Conservation (phyloP, 108 stramenopile genomes). For the Asterionellopsis glacialis region DNA sequence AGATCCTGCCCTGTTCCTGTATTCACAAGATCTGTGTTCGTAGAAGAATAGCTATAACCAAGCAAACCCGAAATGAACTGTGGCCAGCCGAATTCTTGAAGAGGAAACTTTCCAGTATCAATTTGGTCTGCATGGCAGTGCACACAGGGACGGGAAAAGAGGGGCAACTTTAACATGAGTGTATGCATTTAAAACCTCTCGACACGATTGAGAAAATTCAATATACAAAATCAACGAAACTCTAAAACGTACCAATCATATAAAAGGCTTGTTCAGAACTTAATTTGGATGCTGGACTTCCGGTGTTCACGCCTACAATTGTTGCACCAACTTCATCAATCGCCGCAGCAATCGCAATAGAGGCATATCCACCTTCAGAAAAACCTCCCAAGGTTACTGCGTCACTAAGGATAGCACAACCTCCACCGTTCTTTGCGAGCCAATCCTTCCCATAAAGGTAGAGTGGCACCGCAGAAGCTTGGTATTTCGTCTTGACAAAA, state of each 20-base stretch:
- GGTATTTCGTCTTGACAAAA: not conserved
- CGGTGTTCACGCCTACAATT: not conserved
- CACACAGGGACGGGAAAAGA: too few species aligned
- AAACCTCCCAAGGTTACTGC: not conserved
- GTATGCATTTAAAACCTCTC: too few species aligned
- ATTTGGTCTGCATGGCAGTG: too few species aligned
- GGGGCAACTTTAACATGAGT: too few species aligned
- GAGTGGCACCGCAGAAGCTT: not conserved
- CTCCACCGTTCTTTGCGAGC: not conserved
- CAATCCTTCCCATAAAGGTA: not conserved
- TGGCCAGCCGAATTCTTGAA: too few species aligned
- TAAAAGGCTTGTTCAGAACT: too few species aligned
- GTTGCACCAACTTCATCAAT: not conserved
- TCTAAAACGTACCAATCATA: too few species aligned
- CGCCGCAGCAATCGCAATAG: not conserved
- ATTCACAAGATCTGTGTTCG: not conserved
- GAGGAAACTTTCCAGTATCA: too few species aligned
- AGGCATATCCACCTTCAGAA: slow-evolving; percentile 1
- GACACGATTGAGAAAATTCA: too few species aligned
- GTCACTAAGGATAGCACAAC: not conserved
- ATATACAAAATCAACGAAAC: too few species aligned
- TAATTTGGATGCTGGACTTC: not conserved
- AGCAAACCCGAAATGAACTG: too few species aligned
- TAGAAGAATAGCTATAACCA: not conserved
- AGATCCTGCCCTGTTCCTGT: not conserved